A percentile compares a stretch with the other conserved stretches of the same genome.
These are phyloP conservation scores for Coffea eugenioides DNA, from an alignment of 257 asterid species.

Conservation along the genomic window DNA sequence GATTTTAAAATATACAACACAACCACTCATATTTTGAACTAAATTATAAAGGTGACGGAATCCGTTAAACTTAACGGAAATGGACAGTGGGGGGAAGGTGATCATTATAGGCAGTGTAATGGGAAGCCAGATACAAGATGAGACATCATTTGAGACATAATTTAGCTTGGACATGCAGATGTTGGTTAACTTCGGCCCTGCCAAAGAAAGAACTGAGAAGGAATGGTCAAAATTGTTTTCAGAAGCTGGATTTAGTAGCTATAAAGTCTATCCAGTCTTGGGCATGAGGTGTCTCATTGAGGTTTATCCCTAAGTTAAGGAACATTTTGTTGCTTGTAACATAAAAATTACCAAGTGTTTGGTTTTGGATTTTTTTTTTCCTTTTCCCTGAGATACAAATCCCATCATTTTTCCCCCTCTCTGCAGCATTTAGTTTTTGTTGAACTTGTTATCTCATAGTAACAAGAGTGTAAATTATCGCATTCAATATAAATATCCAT, in stretches of 20 bases:
- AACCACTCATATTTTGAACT: too few species aligned
- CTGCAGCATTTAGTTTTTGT: too few species aligned
- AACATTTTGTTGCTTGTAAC: not conserved
- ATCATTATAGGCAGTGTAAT: conserved; percentile 12
- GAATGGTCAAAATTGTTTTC: conserved; percentile 20
- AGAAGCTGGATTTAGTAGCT: conserved; percentile 28
- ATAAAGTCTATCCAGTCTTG: conserved; percentile 13
- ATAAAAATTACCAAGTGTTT: not conserved
- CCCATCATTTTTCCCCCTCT: too few species aligned
- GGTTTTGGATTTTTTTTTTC: not conserved
- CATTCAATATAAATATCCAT: too few species aligned
- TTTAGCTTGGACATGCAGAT: conserved; percentile 9
- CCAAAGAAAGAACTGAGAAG: conserved; percentile 20
- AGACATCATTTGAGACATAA: not conserved
- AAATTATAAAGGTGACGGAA: too few species aligned
- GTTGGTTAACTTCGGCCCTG: not conserved
- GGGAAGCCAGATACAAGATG: not conserved
- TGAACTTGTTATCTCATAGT: too few species aligned
- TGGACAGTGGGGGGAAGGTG: conserved; percentile 22
- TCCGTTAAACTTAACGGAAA: too few species aligned
- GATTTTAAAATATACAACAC: too few species aligned
- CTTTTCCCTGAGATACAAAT: too few species aligned
- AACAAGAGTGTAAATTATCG: too few species aligned
- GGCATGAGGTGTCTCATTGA: conserved; percentile 27
- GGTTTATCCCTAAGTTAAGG: conserved; percentile 19